phyloP scores from a whole-genome alignment of 1,284 basidiomycete genomes.

The Puccinia triticina region DNA sequence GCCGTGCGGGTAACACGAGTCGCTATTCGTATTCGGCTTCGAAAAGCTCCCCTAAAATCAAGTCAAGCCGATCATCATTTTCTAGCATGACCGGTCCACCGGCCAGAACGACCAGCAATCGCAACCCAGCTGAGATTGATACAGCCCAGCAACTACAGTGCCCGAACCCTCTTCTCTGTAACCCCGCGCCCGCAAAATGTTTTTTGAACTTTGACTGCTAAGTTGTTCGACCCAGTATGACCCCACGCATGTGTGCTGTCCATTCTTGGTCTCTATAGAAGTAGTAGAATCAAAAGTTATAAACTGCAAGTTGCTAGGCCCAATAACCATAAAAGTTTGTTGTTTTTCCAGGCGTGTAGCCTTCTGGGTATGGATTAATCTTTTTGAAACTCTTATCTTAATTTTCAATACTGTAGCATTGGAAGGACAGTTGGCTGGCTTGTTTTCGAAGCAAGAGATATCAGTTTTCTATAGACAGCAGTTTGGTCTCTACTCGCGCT shows the following conservation, averaged over 20 bases:
- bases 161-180: conserved; percentile 14
- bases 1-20: neutral
- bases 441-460: neutral
- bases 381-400: neutral
- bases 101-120: neutral
- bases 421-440: conserved; percentile 7
- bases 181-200: too few species aligned
- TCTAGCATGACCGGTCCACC: neutral
- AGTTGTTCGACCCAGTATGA: conserved; percentile 4
- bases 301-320: too few species aligned
- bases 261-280: too few species aligned
- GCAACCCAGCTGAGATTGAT: conserved; percentile 40
- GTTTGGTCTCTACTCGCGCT: neutral
- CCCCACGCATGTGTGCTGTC: conserved; percentile 28
- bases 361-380: neutral
- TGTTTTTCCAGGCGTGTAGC: too few species aligned
- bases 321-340: too few species aligned
- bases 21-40: conserved; percentile 13
- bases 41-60: neutral
- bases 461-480: neutral
- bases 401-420: neutral
- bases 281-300: too few species aligned
- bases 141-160: conserved; percentile 34
- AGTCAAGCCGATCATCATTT: neutral
- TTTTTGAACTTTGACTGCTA: too few species aligned